Evolutionary conservation across 2,329 filamentous ascomycete species (phyloP).

Genomic region (Raffaelea albimanens): DNA sequence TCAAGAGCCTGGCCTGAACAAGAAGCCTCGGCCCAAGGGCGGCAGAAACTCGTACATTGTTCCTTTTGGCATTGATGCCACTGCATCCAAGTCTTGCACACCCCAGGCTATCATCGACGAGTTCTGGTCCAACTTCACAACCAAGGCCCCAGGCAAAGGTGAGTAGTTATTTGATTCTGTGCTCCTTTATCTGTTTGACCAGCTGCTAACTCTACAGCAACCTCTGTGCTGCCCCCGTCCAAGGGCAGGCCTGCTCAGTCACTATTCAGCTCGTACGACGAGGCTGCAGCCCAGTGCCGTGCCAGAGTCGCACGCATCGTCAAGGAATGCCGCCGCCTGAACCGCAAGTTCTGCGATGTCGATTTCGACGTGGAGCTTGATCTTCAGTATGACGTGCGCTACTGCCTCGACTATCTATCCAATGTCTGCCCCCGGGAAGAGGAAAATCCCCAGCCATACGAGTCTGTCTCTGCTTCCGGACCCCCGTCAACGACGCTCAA

Average conservation of each 20-base stretch:
- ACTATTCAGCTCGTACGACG: conserved; percentile 45
- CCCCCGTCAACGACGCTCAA: too few relatives aligned
- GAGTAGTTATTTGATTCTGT: conserved; percentile 1
- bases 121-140: conserved; percentile 65
- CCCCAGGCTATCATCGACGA: conserved; percentile 62
- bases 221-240: conserved; percentile 63
- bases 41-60: too few relatives aligned
- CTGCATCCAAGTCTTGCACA: conserved; percentile 14
- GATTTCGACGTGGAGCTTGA: conserved; percentile 79
- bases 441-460: too few relatives aligned
- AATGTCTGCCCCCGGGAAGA: too few relatives aligned
- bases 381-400: conserved; percentile 47
- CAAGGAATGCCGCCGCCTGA: conserved; percentile 61
- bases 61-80: too few relatives aligned
- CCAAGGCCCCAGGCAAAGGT: conserved; percentile 63
- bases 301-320: conserved; percentile 54
- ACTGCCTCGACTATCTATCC: conserved; percentile 32
- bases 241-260: conserved; percentile 16
- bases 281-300: conserved; percentile 59
- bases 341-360: conserved; percentile 79
- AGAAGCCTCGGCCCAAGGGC: too few relatives aligned
- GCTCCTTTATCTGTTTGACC: too few relatives aligned
- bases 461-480: too few relatives aligned
- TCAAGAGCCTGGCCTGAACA: too few relatives aligned
- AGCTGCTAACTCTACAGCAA: too few relatives aligned